Evolutionary conservation across 2,329 filamentous ascomycete species (phyloP).

Genomic region (Magnaporthiopsis poae): DNA sequence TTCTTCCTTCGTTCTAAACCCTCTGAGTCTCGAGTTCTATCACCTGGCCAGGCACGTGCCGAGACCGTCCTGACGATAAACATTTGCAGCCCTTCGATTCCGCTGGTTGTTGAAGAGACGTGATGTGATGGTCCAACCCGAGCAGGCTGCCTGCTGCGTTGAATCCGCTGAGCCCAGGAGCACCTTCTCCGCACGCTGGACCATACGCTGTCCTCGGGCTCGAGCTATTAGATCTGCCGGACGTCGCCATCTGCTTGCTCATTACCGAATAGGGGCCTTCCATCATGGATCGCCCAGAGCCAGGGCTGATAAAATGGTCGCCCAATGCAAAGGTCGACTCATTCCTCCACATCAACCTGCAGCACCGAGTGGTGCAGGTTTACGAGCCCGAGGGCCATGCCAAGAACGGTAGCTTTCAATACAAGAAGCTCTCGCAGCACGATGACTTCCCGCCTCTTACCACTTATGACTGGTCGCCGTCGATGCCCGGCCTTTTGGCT

Average conservation of each 20-base stretch:
- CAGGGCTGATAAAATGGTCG: conserved; percentile 58
- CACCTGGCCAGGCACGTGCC: neutral
- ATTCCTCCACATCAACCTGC: conserved; percentile 56
- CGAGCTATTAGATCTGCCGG: too few relatives aligned
- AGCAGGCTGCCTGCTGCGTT: neutral
- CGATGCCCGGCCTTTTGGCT: conserved; percentile 56
- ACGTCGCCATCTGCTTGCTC: neutral
- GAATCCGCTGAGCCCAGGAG: neutral
- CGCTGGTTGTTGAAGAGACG: neutral
- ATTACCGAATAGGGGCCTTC: neutral
- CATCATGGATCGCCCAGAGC: conserved; percentile 49
- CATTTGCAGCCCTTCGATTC: neutral
- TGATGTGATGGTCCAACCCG: neutral
- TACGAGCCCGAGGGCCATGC: conserved; percentile 54
- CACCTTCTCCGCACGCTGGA: neutral
- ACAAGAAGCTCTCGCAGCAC: conserved; percentile 45
- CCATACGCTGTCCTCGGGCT: neutral
- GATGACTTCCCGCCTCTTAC: conserved; percentile 55
- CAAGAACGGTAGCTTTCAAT: conserved; percentile 47
- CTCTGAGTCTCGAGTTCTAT: neutral
- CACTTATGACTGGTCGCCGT: conserved; percentile 58
- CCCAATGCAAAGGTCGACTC: conserved; percentile 48
- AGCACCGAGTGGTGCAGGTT: conserved; percentile 52
- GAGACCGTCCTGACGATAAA: neutral
- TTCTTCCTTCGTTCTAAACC: neutral